These are phyloP conservation scores for Penicillium canariense DNA, from an alignment of 495 filamentous ascomycete species.

Conservation along the genomic window DNA sequence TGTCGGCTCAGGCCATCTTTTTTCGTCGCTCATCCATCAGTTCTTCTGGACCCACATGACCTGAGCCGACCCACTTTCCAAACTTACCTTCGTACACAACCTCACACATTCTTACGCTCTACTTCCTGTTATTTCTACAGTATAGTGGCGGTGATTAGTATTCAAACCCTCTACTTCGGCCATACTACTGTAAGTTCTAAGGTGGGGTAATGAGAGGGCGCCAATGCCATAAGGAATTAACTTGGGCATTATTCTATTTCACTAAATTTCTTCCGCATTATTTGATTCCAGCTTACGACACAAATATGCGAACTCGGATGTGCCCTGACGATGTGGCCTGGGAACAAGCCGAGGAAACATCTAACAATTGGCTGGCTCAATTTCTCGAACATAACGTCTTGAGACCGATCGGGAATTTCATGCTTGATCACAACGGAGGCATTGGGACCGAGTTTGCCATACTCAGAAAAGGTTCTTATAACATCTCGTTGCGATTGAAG, in stretches of 20 bases:
- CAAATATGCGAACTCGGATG: slow-evolving; percentile 9
- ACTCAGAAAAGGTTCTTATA: slow-evolving; percentile 16
- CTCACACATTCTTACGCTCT: too few species aligned
- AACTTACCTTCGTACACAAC: too few species aligned
- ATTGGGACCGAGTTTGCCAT: slow-evolving; percentile 7
- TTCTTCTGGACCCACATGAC: too few species aligned
- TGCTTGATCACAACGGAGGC: slow-evolving; percentile 7
- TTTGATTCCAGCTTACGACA: neutral
- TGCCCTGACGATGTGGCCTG: slow-evolving; percentile 18
- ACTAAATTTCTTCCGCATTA: neutral
- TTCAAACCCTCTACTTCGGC: too few species aligned
- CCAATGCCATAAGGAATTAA: too few species aligned
- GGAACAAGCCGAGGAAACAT: slow-evolving; percentile 15
- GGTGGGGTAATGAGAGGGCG: too few species aligned
- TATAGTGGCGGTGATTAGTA: too few species aligned
- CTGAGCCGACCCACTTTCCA: too few species aligned
- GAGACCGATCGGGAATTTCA: slow-evolving; percentile 11
- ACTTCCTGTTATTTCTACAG: too few species aligned
- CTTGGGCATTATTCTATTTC: neutral
- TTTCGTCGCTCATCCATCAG: too few species aligned
- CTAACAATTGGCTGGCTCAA: slow-evolving; percentile 17
- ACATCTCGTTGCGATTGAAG: slow-evolving; percentile 14
- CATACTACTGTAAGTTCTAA: too few species aligned
- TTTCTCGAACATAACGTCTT: slow-evolving; percentile 7
- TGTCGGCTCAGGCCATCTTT: too few species aligned